Percentiles rank a stretch among this genome's conserved stretches.
Conservation (phyloP, 768 basidiomycete genomes). For the Boletales sp. region DNA sequence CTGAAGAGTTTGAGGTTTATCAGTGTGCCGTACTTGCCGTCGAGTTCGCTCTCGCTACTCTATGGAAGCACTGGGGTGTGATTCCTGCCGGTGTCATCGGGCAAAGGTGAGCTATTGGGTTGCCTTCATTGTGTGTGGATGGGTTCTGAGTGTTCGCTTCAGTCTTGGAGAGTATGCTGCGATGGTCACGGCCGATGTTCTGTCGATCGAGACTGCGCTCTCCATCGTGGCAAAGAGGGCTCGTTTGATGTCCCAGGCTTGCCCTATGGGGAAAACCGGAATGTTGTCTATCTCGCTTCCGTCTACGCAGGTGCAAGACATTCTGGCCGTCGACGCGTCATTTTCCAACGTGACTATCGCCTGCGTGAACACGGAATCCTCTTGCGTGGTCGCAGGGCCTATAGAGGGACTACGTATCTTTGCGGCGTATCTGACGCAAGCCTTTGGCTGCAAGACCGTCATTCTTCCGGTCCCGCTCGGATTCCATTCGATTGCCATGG, state of each 20-base stretch:
- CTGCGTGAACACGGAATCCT: constrained; percentile 57
- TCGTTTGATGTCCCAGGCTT: constrained; percentile 51
- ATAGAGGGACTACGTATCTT: constrained; percentile 40
- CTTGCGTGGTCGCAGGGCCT: constrained; percentile 61
- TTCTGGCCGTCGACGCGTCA: constrained; percentile 30
- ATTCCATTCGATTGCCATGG: constrained; percentile 67
- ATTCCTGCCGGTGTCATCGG: constrained; percentile 59
- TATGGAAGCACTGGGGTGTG: constrained; percentile 73
- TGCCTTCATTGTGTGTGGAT: not conserved
- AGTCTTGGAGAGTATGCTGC: constrained; percentile 79
- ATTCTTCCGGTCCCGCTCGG: constrained; percentile 56
- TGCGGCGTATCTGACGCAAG: constrained; percentile 36
- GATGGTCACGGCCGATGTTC: constrained; percentile 56
- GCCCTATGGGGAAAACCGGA: constrained; percentile 42
- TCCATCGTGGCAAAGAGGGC: constrained; percentile 55
- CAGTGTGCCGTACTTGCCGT: constrained; percentile 59
- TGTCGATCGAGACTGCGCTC: constrained; percentile 56
- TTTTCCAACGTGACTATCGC: constrained; percentile 46
- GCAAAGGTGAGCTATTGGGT: constrained; percentile 53
- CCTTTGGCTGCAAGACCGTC: constrained; percentile 36
- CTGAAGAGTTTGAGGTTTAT: constrained; percentile 42
- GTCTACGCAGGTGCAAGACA: constrained; percentile 29
- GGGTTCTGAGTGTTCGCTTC: constrained; percentile 1
- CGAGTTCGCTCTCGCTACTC: constrained; percentile 55
- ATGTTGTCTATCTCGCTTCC: constrained; percentile 58